Percentiles rank a stretch among this genome's conserved stretches.
These are phyloP conservation scores for Lathyrus sativus DNA, from an alignment of 306 rosid genomes.

Conservation along the genomic window DNA sequence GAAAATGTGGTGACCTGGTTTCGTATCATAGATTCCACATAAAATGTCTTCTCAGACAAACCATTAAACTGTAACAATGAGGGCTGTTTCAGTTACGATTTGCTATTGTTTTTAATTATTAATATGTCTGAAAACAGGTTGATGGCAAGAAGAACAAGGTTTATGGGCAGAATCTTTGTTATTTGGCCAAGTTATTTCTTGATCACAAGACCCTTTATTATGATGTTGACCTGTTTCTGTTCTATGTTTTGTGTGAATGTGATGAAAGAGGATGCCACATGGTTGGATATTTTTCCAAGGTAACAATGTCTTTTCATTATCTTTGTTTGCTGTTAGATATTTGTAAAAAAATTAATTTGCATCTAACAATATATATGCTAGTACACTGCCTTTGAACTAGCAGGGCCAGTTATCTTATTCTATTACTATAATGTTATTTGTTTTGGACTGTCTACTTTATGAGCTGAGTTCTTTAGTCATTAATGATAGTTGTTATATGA, in stretches of 20 bases:
- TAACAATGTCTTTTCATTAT: conserved; percentile 34
- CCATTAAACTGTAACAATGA: too few relatives aligned
- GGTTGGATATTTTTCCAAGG: conserved; percentile 99
- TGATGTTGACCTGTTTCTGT: conserved; percentile 95
- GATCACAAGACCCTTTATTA: conserved; percentile 99
- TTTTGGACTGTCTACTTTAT: conserved; percentile 1
- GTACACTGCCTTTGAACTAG: conserved; percentile 10
- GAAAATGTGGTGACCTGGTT: too few relatives aligned
- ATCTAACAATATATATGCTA: not conserved
- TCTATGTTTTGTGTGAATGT: conserved; percentile 91
- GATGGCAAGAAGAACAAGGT: conserved; percentile 99
- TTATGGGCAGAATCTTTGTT: conserved; percentile 98
- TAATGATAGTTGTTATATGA: conserved; percentile 12
- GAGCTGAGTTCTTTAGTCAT: conserved; percentile 15
- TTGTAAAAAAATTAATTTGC: not conserved
- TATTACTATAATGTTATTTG: conserved; percentile 7
- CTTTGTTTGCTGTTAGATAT: not conserved
- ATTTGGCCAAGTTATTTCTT: conserved; percentile 94
- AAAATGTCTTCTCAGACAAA: too few relatives aligned
- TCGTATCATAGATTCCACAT: too few relatives aligned
- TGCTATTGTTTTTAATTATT: conserved; percentile 31
- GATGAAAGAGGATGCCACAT: conserved; percentile 99
- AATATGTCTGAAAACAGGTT: conserved; percentile 62
- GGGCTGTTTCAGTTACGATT: not conserved
- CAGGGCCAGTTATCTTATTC: conserved; percentile 6